Conservation (phyloP, 495 filamentous ascomycete species). For the Penicillium nucicola region DNA sequence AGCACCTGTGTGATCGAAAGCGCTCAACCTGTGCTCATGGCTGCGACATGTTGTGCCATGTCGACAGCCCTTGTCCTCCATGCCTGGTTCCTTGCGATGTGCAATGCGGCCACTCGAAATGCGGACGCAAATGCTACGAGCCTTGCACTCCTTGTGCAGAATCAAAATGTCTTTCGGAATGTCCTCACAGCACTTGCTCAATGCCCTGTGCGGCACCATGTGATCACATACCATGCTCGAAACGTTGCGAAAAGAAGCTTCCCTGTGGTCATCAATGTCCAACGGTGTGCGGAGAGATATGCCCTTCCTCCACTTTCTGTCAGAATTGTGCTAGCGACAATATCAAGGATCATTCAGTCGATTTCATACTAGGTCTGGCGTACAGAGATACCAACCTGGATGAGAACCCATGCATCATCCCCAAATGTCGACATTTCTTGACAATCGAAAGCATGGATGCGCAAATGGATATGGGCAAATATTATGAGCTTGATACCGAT, state of each 20-base stretch:
- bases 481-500: slow-evolving; percentile 47
- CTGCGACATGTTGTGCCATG: slow-evolving; percentile 56
- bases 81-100: slow-evolving; percentile 59
- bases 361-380: slow-evolving; percentile 46
- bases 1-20: slow-evolving; percentile 47
- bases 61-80: slow-evolving; percentile 45
- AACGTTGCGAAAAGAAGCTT: slow-evolving; percentile 55
- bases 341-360: slow-evolving; percentile 46
- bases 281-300: slow-evolving; percentile 64
- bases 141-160: slow-evolving; percentile 65
- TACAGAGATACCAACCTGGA: slow-evolving; percentile 59
- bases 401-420: slow-evolving; percentile 59
- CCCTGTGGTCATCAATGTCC: slow-evolving; percentile 68
- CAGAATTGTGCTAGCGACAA: slow-evolving; percentile 48
- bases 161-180: slow-evolving; percentile 51
- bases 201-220: slow-evolving; percentile 64
- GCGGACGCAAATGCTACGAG: slow-evolving; percentile 55
- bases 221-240: slow-evolving; percentile 63
- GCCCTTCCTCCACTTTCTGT: slow-evolving; percentile 55
- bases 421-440: slow-evolving; percentile 64
- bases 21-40: slow-evolving; percentile 58
- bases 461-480: slow-evolving; percentile 56
- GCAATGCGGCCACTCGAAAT: slow-evolving; percentile 59
- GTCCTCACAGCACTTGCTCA: slow-evolving; percentile 55
- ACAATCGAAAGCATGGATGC: slow-evolving; percentile 62